phyloP scores from a whole-genome alignment of 331 rosid species.

The Dryas integrifolia region DNA sequence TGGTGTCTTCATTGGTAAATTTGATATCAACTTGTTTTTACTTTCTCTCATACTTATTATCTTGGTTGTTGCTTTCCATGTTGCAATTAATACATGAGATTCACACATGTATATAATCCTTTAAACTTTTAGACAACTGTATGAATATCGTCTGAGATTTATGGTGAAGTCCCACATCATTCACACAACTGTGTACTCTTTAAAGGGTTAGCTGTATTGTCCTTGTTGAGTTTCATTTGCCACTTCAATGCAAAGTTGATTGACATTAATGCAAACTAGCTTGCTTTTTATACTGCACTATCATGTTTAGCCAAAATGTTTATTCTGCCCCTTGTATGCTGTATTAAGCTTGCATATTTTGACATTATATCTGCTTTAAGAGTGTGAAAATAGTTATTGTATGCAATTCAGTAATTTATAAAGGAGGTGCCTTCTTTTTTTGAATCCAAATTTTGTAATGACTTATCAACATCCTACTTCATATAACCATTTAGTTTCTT shows the following conservation, averaged over 20 bases:
- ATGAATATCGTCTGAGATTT: not conserved
- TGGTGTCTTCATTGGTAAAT: constrained; percentile 67
- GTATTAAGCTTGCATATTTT: not conserved
- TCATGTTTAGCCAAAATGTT: not conserved
- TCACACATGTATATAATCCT: not conserved
- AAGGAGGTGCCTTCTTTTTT: not conserved
- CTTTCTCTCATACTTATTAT: not conserved
- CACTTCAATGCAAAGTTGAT: not conserved
- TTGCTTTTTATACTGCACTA: not conserved
- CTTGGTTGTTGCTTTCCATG: not conserved
- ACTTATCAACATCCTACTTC: not conserved
- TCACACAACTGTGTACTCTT: not conserved
- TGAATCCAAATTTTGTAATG: not conserved
- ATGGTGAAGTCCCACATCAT: not conserved
- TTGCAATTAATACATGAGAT: constrained; percentile 5
- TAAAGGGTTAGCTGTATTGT: constrained; percentile 8
- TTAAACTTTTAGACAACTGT: not conserved
- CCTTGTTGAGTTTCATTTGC: constrained; percentile 1
- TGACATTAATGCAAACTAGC: not conserved
- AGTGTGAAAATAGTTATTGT: not conserved
- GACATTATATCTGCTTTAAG: not conserved
- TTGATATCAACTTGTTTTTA: constrained; percentile 4
- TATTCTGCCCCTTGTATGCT: not conserved
- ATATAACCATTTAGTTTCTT: not conserved
- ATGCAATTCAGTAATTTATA: not conserved